phyloP scores from a whole-genome alignment of 2,329 filamentous ascomycete species.

The Penicillium italicum region DNA sequence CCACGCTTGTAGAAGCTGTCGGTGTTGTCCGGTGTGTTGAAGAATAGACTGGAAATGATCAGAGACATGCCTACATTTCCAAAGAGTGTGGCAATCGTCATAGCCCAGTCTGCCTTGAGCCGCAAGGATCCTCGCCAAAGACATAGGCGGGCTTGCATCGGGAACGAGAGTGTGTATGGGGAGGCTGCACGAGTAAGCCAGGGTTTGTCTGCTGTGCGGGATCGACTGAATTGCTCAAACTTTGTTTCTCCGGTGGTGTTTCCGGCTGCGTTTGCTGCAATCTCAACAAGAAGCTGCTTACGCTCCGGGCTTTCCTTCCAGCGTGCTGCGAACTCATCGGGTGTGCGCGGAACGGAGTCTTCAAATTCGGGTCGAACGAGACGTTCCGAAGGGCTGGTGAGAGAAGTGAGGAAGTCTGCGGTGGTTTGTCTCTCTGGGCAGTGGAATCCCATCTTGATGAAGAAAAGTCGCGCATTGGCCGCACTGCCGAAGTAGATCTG shows the following conservation, averaged over 20 bases:
- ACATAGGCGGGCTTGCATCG: slow-evolving; percentile 72
- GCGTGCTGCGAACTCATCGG: slow-evolving; percentile 61
- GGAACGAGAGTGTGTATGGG: slow-evolving; percentile 75
- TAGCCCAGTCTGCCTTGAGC: slow-evolving; percentile 67
- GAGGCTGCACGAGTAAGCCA: slow-evolving; percentile 58
- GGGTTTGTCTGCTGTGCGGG: slow-evolving; percentile 41
- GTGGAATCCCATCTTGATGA: slow-evolving; percentile 64
- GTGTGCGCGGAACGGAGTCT: slow-evolving; percentile 59
- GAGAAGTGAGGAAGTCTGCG: slow-evolving; percentile 65
- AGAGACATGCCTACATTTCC: slow-evolving; percentile 71
- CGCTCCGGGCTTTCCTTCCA: slow-evolving; percentile 54
- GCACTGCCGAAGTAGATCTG: slow-evolving; percentile 72
- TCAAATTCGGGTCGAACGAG: slow-evolving; percentile 57
- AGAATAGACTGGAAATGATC: slow-evolving; percentile 76
- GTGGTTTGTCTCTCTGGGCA: slow-evolving; percentile 66
- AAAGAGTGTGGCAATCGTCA: slow-evolving; percentile 61
- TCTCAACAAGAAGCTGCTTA: slow-evolving; percentile 37
- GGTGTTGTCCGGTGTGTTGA: slow-evolving; percentile 63
- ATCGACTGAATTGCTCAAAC: slow-evolving; percentile 36
- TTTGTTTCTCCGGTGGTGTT: slow-evolving; percentile 36
- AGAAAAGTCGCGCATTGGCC: slow-evolving; percentile 58
- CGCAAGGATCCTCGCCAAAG: slow-evolving; percentile 74
- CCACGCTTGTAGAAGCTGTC: slow-evolving; percentile 72
- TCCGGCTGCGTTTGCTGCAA: slow-evolving; percentile 38
- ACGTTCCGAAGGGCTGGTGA: slow-evolving; percentile 62